These are phyloP conservation scores for Wickerhamomyces xylosicus DNA, from an alignment of 805 yeast species.

Conservation along the genomic window DNA sequence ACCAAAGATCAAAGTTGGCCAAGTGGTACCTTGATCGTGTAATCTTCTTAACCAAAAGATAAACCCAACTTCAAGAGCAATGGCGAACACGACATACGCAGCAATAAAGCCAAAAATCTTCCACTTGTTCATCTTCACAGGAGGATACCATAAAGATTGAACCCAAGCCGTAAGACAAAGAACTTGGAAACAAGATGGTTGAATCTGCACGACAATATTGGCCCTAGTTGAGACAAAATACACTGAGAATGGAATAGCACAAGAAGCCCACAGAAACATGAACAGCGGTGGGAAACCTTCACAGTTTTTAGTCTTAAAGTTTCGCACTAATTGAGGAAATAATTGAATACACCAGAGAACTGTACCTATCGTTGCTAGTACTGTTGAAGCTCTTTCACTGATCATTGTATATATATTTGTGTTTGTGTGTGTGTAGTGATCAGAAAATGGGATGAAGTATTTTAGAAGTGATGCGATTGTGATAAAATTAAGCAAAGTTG, in stretches of 20 bases:
- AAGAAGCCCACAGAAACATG: slow-evolving; percentile 74
- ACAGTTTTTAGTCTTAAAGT: slow-evolving; percentile 67
- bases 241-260: slow-evolving; percentile 77
- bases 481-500: too few relatives aligned
- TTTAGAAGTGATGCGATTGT: too few relatives aligned
- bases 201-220: slow-evolving; percentile 72
- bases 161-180: slow-evolving; percentile 59
- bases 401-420: too few relatives aligned
- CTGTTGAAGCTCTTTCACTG: slow-evolving; percentile 45
- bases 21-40: slow-evolving; percentile 38
- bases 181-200: slow-evolving; percentile 76
- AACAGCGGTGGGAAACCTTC: slow-evolving; percentile 80
- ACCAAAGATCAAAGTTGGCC: slow-evolving; percentile 83
- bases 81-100: slow-evolving; percentile 30
- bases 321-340: slow-evolving; percentile 73
- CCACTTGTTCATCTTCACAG: slow-evolving; percentile 30
- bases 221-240: slow-evolving; percentile 69
- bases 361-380: slow-evolving; percentile 82
- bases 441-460: too few relatives aligned
- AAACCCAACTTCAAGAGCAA: slow-evolving; percentile 61
- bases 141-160: slow-evolving; percentile 72
- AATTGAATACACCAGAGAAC: slow-evolving; percentile 89
- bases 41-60: slow-evolving; percentile 59
- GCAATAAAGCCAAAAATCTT: slow-evolving; percentile 29
- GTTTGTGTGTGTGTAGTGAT: too few relatives aligned